Evolutionary conservation across 2,329 filamentous ascomycete genomes (phyloP).

Genomic region (Nemania sp.): DNA sequence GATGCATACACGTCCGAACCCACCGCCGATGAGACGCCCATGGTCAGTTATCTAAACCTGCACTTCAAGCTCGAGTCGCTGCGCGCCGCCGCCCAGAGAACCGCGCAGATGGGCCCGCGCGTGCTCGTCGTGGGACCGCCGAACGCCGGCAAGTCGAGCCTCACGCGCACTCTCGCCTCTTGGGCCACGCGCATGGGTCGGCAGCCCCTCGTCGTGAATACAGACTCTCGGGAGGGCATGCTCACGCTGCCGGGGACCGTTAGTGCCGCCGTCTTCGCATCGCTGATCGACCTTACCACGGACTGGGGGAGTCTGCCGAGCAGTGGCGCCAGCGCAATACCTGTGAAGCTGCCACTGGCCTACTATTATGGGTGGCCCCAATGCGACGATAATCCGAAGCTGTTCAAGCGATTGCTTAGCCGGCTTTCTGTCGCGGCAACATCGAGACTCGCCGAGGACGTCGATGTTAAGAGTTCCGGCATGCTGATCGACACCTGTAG

Average conservation of each 20-base stretch:
- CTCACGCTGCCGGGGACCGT: constrained; percentile 78
- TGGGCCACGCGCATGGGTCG: constrained; percentile 76
- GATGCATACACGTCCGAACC: constrained; percentile 63
- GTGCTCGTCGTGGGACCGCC: constrained; percentile 81
- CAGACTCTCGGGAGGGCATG: constrained; percentile 81
- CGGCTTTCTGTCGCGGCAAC: constrained; percentile 78
- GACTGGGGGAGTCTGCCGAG: constrained; percentile 92
- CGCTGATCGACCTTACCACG: constrained; percentile 76
- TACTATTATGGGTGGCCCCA: constrained; percentile 81
- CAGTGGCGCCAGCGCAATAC: constrained; percentile 83
- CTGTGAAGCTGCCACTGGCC: constrained; percentile 88
- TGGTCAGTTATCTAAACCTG: constrained; percentile 79
- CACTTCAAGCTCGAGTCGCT: constrained; percentile 83
- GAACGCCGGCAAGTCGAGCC: constrained; percentile 79
- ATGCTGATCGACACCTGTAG: constrained; percentile 85
- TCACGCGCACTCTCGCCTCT: constrained; percentile 75
- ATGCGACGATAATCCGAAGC: constrained; percentile 70
- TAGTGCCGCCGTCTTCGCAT: constrained; percentile 83
- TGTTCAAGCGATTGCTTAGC: constrained; percentile 76
- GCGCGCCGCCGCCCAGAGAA: constrained; percentile 61
- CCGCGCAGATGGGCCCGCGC: constrained; percentile 64
- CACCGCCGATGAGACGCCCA: constrained; percentile 76
- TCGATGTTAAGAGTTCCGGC: constrained; percentile 70
- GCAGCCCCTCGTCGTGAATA: constrained; percentile 81
- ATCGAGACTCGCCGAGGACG: constrained; percentile 76